Conservation (phyloP, 192 early-diverging fungal genomes). For the Linnemannia exigua region DNA sequence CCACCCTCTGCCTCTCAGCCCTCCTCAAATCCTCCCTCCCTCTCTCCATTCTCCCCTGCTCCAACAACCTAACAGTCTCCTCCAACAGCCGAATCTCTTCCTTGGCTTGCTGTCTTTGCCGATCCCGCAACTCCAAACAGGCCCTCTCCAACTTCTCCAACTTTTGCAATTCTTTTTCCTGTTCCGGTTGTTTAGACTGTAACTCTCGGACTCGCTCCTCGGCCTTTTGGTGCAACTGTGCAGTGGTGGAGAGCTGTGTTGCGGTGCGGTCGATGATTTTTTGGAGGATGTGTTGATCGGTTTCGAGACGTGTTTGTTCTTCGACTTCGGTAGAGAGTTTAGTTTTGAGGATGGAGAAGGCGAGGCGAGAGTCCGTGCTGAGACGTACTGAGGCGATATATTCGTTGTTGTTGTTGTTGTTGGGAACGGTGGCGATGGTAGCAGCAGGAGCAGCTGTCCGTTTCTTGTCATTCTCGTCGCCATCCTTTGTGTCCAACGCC, state of each 20-base stretch:
- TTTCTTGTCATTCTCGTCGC: not conserved
- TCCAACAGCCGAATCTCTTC: slow-evolving; percentile 30
- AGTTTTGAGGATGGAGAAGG: slow-evolving; percentile 38
- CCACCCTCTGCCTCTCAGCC: not conserved
- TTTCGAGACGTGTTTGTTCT: slow-evolving; percentile 38
- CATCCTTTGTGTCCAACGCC: not conserved
- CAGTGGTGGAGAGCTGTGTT: slow-evolving; percentile 10
- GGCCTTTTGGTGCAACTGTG: slow-evolving; percentile 1
- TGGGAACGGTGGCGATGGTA: not conserved
- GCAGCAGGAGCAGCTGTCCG: not conserved
- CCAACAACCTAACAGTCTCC: slow-evolving; percentile 16
- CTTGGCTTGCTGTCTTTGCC: slow-evolving; percentile 19
- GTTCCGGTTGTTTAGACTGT: slow-evolving; percentile 6
- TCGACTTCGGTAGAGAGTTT: slow-evolving; percentile 28
- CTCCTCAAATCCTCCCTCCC: not conserved
- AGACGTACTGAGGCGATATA: slow-evolving; percentile 20
- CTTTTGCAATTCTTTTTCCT: slow-evolving; percentile 17
- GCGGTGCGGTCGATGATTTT: slow-evolving; percentile 7
- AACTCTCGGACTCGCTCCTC: slow-evolving; percentile 13
- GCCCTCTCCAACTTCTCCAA: slow-evolving; percentile 18
- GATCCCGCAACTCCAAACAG: slow-evolving; percentile 18
- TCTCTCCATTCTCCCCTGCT: not conserved
- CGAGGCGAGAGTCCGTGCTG: slow-evolving; percentile 43
- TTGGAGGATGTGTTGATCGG: slow-evolving; percentile 25
- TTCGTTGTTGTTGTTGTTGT: not conserved